phyloP scores from a whole-genome alignment of 805 yeast species.

The Wickerhamiella vanderwaltii region DNA sequence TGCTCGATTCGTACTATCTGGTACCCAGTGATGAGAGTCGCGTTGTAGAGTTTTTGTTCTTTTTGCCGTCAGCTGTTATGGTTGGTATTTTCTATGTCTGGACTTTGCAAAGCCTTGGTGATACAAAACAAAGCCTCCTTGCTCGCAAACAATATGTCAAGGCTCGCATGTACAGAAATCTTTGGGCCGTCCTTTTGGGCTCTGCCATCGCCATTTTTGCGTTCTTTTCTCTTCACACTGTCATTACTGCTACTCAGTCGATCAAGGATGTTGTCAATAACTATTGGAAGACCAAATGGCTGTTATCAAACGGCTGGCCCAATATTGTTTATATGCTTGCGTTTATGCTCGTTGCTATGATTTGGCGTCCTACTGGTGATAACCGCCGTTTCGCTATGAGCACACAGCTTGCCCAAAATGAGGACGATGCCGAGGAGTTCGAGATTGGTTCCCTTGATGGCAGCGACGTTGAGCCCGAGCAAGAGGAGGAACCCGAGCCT shows the following conservation, averaged over 20 bases:
- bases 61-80: conserved; percentile 61
- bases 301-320: conserved; percentile 90
- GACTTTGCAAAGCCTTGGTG: conserved; percentile 59
- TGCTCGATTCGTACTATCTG: conserved; percentile 41
- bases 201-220: conserved; percentile 58
- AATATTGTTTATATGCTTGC: conserved; percentile 74
- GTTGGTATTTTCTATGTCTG: conserved; percentile 62
- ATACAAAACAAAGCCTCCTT: conserved; percentile 58
- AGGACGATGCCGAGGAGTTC: conserved; percentile 52
- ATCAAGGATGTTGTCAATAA: conserved; percentile 66
- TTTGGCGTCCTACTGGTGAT: conserved; percentile 97
- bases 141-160: conserved; percentile 88
- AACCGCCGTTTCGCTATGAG: conserved; percentile 91
- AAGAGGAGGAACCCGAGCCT: conserved; percentile 22
- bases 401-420: conserved; percentile 73
- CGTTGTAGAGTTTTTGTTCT: conserved; percentile 41
- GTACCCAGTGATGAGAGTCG: conserved; percentile 35
- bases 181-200: conserved; percentile 61
- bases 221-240: conserved; percentile 58
- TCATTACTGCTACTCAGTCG: conserved; percentile 62
- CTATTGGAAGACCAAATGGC: conserved; percentile 87
- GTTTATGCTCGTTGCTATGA: conserved; percentile 69
- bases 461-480: conserved; percentile 28
- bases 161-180: conserved; percentile 68
- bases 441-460: conserved; percentile 44